Conservation (phyloP, 805 yeast genomes). For the Monosporozyma servazzii region DNA sequence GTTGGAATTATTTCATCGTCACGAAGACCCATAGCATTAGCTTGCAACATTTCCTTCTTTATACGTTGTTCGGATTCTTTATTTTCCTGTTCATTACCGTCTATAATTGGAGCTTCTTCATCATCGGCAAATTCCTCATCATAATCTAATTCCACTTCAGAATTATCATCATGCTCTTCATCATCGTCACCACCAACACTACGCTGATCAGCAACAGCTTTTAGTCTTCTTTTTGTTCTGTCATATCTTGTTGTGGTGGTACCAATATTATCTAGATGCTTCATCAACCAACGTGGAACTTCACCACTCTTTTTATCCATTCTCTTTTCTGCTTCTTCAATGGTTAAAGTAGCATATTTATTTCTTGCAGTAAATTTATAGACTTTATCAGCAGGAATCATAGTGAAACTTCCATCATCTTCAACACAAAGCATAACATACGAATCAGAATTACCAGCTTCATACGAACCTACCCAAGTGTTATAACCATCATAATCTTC, state of each 20-base stretch:
- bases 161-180: conserved; percentile 51
- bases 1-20: conserved; percentile 53
- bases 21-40: conserved; percentile 57
- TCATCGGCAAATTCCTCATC: conserved; percentile 98
- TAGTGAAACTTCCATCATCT: conserved; percentile 69
- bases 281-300: conserved; percentile 94
- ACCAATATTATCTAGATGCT: conserved; percentile 63
- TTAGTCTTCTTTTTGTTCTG: conserved; percentile 38
- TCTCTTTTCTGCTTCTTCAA: conserved; percentile 93
- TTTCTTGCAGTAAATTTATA: conserved; percentile 90
- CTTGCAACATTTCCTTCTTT: conserved; percentile 76
- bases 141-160: conserved; percentile 85
- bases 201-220: conserved; percentile 39
- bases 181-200: conserved; percentile 32
- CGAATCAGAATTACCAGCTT: conserved; percentile 78
- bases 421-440: conserved; percentile 80
- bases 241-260: conserved; percentile 43
- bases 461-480: conserved; percentile 93
- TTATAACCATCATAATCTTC: conserved; percentile 93
- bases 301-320: conserved; percentile 67
- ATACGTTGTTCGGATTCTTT: conserved; percentile 78
- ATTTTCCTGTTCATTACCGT: conserved; percentile 91
- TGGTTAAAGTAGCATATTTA: conserved; percentile 83
- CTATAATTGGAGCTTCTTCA: conserved; percentile 96
- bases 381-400: conserved; percentile 92